These are phyloP conservation scores for Williopsis jadinii DNA, from an alignment of 1,139 yeast genomes.

Conservation along the genomic window DNA sequence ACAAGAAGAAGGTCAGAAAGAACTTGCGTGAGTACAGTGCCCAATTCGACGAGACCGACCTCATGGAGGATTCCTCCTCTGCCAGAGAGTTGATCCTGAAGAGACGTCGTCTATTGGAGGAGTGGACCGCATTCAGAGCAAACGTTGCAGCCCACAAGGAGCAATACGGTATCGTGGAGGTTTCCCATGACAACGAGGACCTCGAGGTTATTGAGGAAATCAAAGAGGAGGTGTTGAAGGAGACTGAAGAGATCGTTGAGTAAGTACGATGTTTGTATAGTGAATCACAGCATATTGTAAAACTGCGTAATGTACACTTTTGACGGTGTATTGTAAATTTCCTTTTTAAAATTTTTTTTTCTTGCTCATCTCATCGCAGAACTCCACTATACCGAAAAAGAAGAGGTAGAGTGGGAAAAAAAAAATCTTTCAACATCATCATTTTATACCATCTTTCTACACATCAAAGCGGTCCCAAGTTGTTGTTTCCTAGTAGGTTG, in stretches of 20 bases:
- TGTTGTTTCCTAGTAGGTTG: no score
- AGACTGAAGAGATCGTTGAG: constrained; percentile 70
- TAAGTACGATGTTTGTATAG: not conserved
- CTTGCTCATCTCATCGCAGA: not conserved
- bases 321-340: no score
- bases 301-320: no score
- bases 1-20: constrained; percentile 85
- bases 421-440: no score
- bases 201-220: constrained; percentile 54
- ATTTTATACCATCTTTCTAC: no score
- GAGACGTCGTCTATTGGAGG: constrained; percentile 76
- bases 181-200: constrained; percentile 30
- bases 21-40: constrained; percentile 85
- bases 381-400: no score
- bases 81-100: constrained; percentile 81
- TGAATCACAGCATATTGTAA: no score
- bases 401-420: no score
- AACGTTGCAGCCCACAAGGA: constrained; percentile 43
- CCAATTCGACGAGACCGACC: constrained; percentile 91
- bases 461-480: no score
- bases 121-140: constrained; percentile 81
- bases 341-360: no score
- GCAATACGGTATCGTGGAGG: constrained; percentile 32
- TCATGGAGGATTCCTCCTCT: constrained; percentile 94
- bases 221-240: constrained; percentile 54